These are phyloP conservation scores for Mucor circinelloides DNA, from an alignment of 371 early-diverging fungal species.

Conservation along the genomic window DNA sequence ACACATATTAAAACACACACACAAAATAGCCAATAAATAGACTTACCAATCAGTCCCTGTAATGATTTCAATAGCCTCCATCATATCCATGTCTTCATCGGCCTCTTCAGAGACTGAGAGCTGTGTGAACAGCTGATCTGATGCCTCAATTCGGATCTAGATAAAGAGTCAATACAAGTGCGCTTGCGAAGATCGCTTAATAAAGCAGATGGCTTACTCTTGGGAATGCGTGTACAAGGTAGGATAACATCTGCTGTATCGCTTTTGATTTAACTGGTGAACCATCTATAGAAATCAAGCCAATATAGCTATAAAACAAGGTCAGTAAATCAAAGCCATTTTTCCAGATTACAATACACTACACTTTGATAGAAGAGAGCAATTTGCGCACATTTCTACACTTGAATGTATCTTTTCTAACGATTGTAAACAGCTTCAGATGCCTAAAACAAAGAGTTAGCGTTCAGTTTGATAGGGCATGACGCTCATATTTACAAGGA, in stretches of 20 bases:
- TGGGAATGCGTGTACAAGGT: constrained; percentile 56
- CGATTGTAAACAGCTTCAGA: constrained; percentile 25
- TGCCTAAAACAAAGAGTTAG: constrained; percentile 25
- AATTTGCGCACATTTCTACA: constrained; percentile 49
- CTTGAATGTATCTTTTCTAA: constrained; percentile 42
- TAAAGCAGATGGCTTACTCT: constrained; percentile 43
- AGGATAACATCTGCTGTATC: constrained; percentile 49
- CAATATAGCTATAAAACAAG: constrained; percentile 32
- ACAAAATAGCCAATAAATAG: not conserved
- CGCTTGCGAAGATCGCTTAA: not conserved
- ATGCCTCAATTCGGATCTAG: constrained; percentile 50
- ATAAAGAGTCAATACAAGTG: not conserved
- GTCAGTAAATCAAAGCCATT: not conserved
- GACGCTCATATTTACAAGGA: constrained; percentile 26
- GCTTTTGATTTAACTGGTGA: constrained; percentile 38
- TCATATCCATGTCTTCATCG: constrained; percentile 28
- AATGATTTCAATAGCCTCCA: constrained; percentile 49
- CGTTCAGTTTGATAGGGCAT: not conserved
- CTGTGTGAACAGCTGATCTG: constrained; percentile 56
- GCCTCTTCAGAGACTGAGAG: constrained; percentile 43
- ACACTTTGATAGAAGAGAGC: constrained; percentile 50
- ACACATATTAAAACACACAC: not conserved
- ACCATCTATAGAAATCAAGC: constrained; percentile 32
- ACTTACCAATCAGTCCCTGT: constrained; percentile 51
- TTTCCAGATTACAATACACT: not conserved